Conservation (phyloP, 495 filamentous ascomycete species). For the Neurospora intermedia region DNA sequence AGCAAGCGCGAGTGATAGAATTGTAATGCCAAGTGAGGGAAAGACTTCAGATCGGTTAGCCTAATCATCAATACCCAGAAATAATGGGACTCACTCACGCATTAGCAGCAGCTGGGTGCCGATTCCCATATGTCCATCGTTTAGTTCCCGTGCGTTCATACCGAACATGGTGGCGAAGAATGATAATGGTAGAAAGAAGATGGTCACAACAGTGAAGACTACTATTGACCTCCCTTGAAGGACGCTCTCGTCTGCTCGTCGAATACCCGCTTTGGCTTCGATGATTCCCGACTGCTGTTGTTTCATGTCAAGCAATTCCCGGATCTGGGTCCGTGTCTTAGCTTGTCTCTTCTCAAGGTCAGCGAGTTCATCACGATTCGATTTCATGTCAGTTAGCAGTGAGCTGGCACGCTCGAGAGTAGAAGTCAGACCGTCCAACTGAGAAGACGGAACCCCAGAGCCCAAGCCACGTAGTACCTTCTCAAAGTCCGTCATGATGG, state of each 20-base stretch:
- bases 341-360: slow-evolving; percentile 14
- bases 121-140: slow-evolving; percentile 14
- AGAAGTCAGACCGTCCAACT: background rate
- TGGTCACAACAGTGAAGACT: slow-evolving; percentile 56
- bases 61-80: background rate
- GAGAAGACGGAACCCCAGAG: background rate
- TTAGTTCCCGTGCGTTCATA: slow-evolving; percentile 30
- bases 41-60: slow-evolving; percentile 4
- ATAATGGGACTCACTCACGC: slow-evolving; percentile 9
- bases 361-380: slow-evolving; percentile 9
- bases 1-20: slow-evolving; percentile 12
- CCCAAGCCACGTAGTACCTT: slow-evolving; percentile 30
- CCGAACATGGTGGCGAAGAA: slow-evolving; percentile 34
- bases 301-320: slow-evolving; percentile 48
- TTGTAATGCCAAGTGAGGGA: slow-evolving; percentile 11
- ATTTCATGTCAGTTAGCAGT: slow-evolving; percentile 16
- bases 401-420: slow-evolving; percentile 9
- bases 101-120: slow-evolving; percentile 24
- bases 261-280: slow-evolving; percentile 47
- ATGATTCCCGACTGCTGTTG: slow-evolving; percentile 56
- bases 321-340: slow-evolving; percentile 13
- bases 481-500: slow-evolving; percentile 47
- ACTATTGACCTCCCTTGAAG: slow-evolving; percentile 51
- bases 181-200: slow-evolving; percentile 39
- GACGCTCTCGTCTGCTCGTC: slow-evolving; percentile 47